Base-by-base conservation (phyloP, 208 protist species). In the Leishmania tropica region DNA sequence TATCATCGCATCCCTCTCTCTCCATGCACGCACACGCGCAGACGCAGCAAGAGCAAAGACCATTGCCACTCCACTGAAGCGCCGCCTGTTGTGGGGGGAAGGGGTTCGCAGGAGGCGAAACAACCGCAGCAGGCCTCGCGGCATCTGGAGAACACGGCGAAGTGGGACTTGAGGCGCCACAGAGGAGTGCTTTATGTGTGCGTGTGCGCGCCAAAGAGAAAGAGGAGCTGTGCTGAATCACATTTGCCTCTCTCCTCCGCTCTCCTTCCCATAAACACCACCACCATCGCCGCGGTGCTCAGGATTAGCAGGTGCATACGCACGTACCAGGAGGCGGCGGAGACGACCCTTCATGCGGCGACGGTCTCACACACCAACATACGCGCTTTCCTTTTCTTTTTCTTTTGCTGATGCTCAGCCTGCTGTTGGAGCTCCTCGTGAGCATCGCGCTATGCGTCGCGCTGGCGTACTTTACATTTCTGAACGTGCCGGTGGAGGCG, bases 391-490 rank as follows among this genome's bases (percentile, higher is more conserved):
- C n/a, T 13, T 65, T 37, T 68, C 8, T 42, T 40, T 35, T 42
- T 17, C 28, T 11, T 17, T 53, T 0, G 42, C 8, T 28, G 42
- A 94, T 95, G 91, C 17, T 94, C 21, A 81, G 81, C 37, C 75
- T 94, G 28, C 64, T 96, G 17, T 5, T 95, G n/a, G 94, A 97
- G 83, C 78, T 97, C 17, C 45, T 90, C n/a, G 45, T 94, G 45
- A 95, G 92, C 68, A 42, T 95, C n/a, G 71, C 65, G 7, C 70
- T 97, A 0, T 95, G 89, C 64, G 78, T 31, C 37, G 82, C 81
- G 24, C 68, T 89, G 48, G 94, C 78, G 13, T 97, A 93, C 77
- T 96, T 89, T 48, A 85, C 92, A 71, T 91, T 97, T 72, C 90
- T 97, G 65, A 91, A 79, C 79, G 81, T 73, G 21, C 91, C 92